Evolutionary conservation across 352 stramenopile species (phyloP), one percentile per base, ranked within the genome.

Genomic region (Pythium oligandrum): DNA sequence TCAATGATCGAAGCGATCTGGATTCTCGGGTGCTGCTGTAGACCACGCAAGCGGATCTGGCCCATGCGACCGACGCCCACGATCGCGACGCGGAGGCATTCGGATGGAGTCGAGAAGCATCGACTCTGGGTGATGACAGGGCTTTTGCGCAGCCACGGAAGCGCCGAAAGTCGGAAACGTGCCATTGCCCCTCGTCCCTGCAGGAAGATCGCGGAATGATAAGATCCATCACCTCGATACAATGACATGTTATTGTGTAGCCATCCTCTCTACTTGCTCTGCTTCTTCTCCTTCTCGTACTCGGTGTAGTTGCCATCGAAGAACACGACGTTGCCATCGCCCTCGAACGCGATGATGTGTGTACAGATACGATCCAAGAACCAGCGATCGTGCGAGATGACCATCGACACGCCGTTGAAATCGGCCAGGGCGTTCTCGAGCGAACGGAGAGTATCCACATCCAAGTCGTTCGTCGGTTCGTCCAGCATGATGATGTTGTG

Each of bases 341-440:
- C 82, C 50, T 95, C 85, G 48, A 92, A 95, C 51, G 85, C 68
- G 45, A 95, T 73, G 59, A 93, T 93, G 66, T 95, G 85, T 47
- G 83, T 90, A 57, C 82, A 91, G 59, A 93, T 92, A 50, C 85
- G 85, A 64, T 99, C 98, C 33, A 99, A 70, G 70, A 99, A 99
- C 58, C 83, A 93, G 37, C 96, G 84, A 70, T 99, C 96, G 72
- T 98, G 96, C 44, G 86, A 97, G 45, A 99, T 97, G 3, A 98
- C 83, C 62, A 98, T 86, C 10, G 93, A 85, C 17, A 97, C 98
- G 55, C 97, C 92, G 48, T 83, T 75, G 53, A 96, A 98, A 7
- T 90, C 66, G 12, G 67, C 65, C 0, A 98, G 76, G 64, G 91
- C 93, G 5, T 79, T 68, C 53, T 96, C 83, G 30, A 98, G 75